Percentiles rank a stretch among this genome's conserved stretches.
Evolutionary conservation across 495 filamentous ascomycete species (phyloP).

Genomic region (Monascus purpureus): DNA sequence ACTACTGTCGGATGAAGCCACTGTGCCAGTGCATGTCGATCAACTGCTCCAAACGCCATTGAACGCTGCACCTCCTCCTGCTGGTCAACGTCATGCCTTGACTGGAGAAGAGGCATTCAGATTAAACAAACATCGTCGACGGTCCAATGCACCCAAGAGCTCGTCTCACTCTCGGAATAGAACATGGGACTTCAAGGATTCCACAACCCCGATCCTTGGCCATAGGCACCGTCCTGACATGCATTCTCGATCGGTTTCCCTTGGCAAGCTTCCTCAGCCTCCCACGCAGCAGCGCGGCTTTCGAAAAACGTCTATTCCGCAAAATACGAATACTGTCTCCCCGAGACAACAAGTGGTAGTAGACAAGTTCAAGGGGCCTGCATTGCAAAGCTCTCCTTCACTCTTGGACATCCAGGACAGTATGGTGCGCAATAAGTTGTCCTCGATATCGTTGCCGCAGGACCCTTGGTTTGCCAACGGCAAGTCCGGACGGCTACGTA

Average conservation of each 20-base stretch:
- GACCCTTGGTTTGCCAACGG: slow-evolving; percentile 21
- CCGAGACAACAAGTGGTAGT: slow-evolving; percentile 1
- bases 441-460: slow-evolving; percentile 23
- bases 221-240: too few species aligned
- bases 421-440: slow-evolving; percentile 22
- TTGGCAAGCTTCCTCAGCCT: too few species aligned
- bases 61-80: slow-evolving; percentile 25
- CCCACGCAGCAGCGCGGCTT: too few species aligned
- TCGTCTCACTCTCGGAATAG: too few species aligned
- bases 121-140: slow-evolving; percentile 8
- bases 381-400: slow-evolving; percentile 22
- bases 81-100: slow-evolving; percentile 13
- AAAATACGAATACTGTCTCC: slow-evolving; percentile 20
- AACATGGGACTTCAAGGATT: too few species aligned
- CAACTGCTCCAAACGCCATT: slow-evolving; percentile 59
- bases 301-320: too few species aligned
- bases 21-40: slow-evolving; percentile 48
- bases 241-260: too few species aligned
- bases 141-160: too few species aligned
- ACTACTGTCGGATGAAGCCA: slow-evolving; percentile 27
- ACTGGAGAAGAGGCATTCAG: slow-evolving; percentile 3
- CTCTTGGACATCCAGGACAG: slow-evolving; percentile 29
- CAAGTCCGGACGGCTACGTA: slow-evolving; percentile 15
- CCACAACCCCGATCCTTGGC: too few species aligned
- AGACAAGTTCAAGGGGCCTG: slow-evolving; percentile 7